Evolutionary conservation across 2,329 filamentous ascomycete species (phyloP).

Genomic region (Phialophora verrucosa): DNA sequence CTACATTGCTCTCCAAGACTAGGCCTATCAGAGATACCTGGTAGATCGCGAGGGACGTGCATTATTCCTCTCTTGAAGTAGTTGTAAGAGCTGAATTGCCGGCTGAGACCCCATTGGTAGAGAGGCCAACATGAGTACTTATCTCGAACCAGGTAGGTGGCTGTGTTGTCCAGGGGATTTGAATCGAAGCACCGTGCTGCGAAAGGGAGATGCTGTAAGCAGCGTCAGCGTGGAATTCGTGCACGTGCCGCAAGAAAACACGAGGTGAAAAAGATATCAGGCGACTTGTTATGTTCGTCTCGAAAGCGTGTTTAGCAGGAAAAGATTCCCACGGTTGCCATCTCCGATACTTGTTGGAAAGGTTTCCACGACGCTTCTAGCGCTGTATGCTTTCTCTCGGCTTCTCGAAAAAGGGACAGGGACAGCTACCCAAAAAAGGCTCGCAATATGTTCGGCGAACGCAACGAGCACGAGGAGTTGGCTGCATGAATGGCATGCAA

Average conservation of each 20-base stretch:
- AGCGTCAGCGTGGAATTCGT: constrained; percentile 2
- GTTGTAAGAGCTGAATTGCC: background rate
- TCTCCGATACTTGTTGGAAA: background rate
- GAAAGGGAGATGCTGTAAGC: background rate
- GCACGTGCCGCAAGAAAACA: background rate
- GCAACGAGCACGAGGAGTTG: constrained; percentile 1
- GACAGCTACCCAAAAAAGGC: background rate
- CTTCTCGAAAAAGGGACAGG: background rate
- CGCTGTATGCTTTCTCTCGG: background rate
- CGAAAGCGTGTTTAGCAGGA: background rate
- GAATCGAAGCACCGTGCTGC: background rate
- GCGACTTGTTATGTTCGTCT: background rate
- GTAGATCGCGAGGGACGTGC: background rate
- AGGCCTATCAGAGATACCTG: background rate
- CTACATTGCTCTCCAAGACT: background rate
- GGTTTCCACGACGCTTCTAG: constrained; percentile 3
- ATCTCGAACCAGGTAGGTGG: background rate
- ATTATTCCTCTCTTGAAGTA: background rate
- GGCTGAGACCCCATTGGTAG: background rate
- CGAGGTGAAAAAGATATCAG: background rate
- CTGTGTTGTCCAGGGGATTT: background rate
- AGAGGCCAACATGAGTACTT: background rate
- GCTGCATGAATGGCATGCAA: constrained; percentile 8
- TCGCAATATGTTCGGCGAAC: background rate
- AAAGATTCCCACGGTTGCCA: background rate